Evolutionary conservation across 164 flowering plant genomes (phyloP).

Genomic region (Sedum album): DNA sequence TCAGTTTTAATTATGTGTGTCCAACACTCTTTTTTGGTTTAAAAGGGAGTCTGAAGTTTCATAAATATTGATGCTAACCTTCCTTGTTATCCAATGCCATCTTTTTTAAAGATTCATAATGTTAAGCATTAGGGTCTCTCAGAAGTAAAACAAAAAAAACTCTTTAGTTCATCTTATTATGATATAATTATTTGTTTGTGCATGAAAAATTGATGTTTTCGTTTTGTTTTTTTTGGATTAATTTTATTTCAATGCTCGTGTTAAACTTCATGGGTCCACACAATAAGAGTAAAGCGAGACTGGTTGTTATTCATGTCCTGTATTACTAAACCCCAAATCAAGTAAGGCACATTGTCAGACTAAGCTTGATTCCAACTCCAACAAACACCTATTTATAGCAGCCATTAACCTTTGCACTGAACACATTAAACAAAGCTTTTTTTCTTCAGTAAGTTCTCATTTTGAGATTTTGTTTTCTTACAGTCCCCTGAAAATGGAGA

Average conservation of each 20-base stretch:
- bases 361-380: not conserved
- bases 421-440: not conserved
- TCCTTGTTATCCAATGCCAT: not conserved
- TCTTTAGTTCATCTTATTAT: not conserved
- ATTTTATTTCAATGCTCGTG: not conserved
- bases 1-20: not conserved
- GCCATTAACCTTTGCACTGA: not conserved
- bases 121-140: not conserved
- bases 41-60: not conserved
- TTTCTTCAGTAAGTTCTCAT: not conserved
- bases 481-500: not conserved
- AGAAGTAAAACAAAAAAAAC: not conserved
- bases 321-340: not conserved
- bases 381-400: constrained; percentile 1
- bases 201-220: not conserved
- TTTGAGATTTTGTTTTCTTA: not conserved
- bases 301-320: not conserved
- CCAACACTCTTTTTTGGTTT: not conserved
- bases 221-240: not conserved
- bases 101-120: constrained; percentile 2
- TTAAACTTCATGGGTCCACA: not conserved
- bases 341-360: not conserved
- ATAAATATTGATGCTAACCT: constrained; percentile 2
- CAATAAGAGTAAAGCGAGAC: not conserved
- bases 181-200: not conserved